Evolutionary conservation across 73 alveolate species (phyloP), one percentile per base, ranked within the genome.

Genomic region (Paramecium octaurelia): DNA sequence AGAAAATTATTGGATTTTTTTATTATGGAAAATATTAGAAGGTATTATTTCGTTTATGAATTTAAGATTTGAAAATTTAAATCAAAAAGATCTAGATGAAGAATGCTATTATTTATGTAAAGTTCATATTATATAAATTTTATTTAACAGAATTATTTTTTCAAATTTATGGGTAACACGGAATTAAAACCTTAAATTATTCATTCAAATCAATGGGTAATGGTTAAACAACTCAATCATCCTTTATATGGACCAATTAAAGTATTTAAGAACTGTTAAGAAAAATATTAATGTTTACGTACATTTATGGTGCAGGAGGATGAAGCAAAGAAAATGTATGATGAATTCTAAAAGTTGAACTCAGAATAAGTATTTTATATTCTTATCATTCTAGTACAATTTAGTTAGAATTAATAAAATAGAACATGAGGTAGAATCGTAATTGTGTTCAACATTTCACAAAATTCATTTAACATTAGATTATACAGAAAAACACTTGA

Each of bases 391-490:
- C 0, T 54, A 75, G 46, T 38, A 42, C 21, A 75, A 75, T 75
- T 38, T 75, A 12, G 88, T 75, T 2, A 75, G 21, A 38, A 75
- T 75, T 11, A 75, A 35, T n/a, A 75, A 75, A 35, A 38, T 75
- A 4, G 88, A 75, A 20, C 36, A 75, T 29, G 88, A 75, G 8
- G 40, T 75, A 16, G 88, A 75, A 38, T 21, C 38, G 6, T 18
- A 75, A 36, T 75, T 75, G 12, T 75, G 88, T 12, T 34, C 69
- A 12, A 38, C 43, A 29, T 75, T 75, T 42, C 58, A 75, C 7
- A 75, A 42, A 75, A 42, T 75, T 75, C 88, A 75, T 75, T 35
- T 75, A 38, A 75, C 88, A 14, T 16, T 75, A 42, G 88, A 75
- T 35, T 75, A 35, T 42, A 29, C 64, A 29, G 88, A 75, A 38